Percentiles rank a stretch among this genome's conserved stretches.
Evolutionary conservation across 345 rosid species (phyloP).

Genomic region (Ceriops tagal): DNA sequence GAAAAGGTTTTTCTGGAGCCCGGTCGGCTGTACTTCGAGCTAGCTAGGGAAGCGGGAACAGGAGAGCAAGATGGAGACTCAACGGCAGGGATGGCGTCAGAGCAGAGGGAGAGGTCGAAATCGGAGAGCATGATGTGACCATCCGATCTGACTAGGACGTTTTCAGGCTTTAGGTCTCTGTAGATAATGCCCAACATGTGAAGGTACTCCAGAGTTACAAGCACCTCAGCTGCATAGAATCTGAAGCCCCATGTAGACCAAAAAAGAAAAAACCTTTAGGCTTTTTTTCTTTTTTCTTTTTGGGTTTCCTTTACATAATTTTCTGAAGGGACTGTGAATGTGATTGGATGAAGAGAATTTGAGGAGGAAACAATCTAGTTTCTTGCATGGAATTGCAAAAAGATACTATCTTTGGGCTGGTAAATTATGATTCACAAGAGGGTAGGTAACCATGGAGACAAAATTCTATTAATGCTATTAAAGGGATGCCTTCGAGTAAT

Average conservation of each 20-base stretch:
- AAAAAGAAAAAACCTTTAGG: neutral
- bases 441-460: slow-evolving; percentile 9
- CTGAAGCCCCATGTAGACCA: slow-evolving; percentile 25
- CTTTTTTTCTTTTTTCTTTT: neutral
- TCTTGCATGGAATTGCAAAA: slow-evolving; percentile 14
- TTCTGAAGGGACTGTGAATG: neutral
- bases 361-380: neutral
- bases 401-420: neutral
- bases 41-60: slow-evolving; percentile 26
- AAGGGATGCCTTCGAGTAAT: slow-evolving; percentile 20
- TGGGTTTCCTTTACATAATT: neutral
- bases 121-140: slow-evolving; percentile 99
- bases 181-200: slow-evolving; percentile 94
- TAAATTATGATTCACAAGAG: neutral
- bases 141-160: slow-evolving; percentile 80
- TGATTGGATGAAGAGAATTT: too few relatives aligned
- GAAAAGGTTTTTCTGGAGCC: slow-evolving; percentile 31
- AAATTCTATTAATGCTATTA: slow-evolving; percentile 16
- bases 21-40: slow-evolving; percentile 21
- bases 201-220: slow-evolving; percentile 89
- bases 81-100: slow-evolving; percentile 77
- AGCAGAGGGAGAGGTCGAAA: slow-evolving; percentile 80
- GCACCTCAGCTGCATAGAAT: slow-evolving; percentile 88
- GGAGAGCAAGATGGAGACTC: slow-evolving; percentile 61
- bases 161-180: slow-evolving; percentile 95